A percentile compares a stretch with the other conserved stretches of the same genome.
Evolutionary conservation across 2,329 filamentous ascomycete species (phyloP).

Genomic region (Myotisia sp.): DNA sequence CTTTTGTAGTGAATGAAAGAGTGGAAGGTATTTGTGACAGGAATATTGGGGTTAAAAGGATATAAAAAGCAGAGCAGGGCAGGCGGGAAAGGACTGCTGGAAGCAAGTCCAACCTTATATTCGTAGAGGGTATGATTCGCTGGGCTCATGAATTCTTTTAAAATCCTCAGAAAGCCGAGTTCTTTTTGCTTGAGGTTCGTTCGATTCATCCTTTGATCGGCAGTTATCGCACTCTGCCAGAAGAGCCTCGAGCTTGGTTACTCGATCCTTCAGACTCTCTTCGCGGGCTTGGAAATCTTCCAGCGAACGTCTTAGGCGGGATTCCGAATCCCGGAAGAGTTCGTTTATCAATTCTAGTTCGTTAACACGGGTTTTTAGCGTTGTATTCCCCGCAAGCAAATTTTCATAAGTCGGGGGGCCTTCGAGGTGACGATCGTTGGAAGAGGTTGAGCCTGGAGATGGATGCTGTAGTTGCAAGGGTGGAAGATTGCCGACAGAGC

Average conservation of each 20-base stretch:
- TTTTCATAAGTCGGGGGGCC: conserved; percentile 66
- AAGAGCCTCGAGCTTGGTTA: conserved; percentile 60
- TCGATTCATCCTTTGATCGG: conserved; percentile 18
- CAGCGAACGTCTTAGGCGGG: conserved; percentile 46
- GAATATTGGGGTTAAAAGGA: neutral
- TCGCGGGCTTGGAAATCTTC: conserved; percentile 67
- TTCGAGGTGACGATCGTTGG: conserved; percentile 52
- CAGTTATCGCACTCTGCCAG: conserved; percentile 20
- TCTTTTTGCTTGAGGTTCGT: conserved; percentile 40
- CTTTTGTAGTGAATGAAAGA: no score
- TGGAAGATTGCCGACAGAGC: conserved; percentile 36
- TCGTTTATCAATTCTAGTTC: conserved; percentile 93
- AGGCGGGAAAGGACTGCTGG: neutral
- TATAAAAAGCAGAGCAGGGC: neutral
- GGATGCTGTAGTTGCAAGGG: conserved; percentile 40
- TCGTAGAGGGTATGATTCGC: conserved; percentile 3
- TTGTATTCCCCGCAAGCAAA: conserved; percentile 64
- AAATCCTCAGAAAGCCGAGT: conserved; percentile 35
- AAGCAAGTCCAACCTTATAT: no score
- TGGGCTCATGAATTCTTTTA: neutral
- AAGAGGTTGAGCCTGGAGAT: conserved; percentile 45
- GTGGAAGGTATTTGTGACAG: no score
- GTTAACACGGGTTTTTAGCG: conserved; percentile 84
- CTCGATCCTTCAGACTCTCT: conserved; percentile 63
- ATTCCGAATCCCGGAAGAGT: conserved; percentile 51